Percentiles rank a stretch among this genome's conserved stretches.
Conservation (phyloP, 225 moss, liverwort and hornwort genomes). For the Takakia lepidozioides region DNA sequence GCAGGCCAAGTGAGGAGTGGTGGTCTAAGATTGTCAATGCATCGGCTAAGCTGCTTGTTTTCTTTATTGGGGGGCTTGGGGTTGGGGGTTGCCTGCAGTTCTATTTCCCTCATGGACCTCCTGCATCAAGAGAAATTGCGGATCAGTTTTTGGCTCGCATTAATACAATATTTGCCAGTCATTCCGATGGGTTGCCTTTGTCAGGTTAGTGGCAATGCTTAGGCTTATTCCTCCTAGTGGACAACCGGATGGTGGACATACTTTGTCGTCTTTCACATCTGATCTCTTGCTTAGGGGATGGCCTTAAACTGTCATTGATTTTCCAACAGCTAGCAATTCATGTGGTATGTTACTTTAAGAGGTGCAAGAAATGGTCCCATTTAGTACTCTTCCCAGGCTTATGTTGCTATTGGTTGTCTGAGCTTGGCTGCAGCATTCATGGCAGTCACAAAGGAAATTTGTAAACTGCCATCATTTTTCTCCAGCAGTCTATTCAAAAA, state of each 20-base stretch:
- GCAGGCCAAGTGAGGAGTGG: background rate
- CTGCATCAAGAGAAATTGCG: constrained; percentile 72
- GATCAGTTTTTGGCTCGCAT: constrained; percentile 59
- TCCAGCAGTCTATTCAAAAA: constrained; percentile 74
- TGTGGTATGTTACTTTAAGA: background rate
- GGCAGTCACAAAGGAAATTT: constrained; percentile 78
- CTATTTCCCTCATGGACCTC: constrained; percentile 83
- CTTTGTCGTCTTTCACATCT: too few relatives aligned
- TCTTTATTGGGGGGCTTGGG: background rate
- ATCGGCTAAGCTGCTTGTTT: background rate
- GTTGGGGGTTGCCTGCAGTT: constrained; percentile 40
- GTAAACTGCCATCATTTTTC: constrained; percentile 94
- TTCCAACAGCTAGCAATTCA: background rate
- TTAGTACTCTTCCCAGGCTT: too few relatives aligned
- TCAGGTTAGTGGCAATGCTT: background rate
- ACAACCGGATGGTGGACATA: too few relatives aligned
- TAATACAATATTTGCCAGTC: constrained; percentile 60
- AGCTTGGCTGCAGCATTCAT: constrained; percentile 51
- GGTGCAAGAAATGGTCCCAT: too few relatives aligned
- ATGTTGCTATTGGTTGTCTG: constrained; percentile 4
- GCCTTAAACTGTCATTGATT: too few relatives aligned
- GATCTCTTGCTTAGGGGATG: too few relatives aligned
- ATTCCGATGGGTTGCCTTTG: constrained; percentile 27
- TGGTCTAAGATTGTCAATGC: too few relatives aligned
- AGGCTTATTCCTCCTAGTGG: background rate